Evolutionary conservation across 2,329 filamentous ascomycete species (phyloP), one percentile per base, ranked within the genome.

Genomic region (Lecanicillium sp.): DNA sequence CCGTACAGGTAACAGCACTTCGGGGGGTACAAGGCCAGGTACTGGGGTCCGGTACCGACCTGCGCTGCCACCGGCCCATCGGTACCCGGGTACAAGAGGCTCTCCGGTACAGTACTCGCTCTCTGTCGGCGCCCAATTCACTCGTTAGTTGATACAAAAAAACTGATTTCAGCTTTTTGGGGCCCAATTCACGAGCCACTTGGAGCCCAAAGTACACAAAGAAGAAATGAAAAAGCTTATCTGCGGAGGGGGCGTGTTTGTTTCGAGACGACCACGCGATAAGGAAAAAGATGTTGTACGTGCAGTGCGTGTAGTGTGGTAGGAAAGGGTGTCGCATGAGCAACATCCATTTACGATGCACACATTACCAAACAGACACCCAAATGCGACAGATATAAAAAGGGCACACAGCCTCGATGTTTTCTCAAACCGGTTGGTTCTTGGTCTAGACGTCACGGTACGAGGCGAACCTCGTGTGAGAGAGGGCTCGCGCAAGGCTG

Each of bases 41-140:
- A 48, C 46, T 24, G 39, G 15, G 7, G 10, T 17, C 15, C 38
- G 24, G 46, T 48, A 48, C 46, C 24, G 17, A 10, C 30, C 5
- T 23, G 24, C 38, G 38, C 39, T 5, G 17, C 14, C 12, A 24
- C 39, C 37, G 46, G 46, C 37, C 32, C 46, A 48, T 48, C 39
- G 46, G 46, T 48, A 48, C 46, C 38, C 30, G 32, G 46, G 39
- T 48, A 48, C 46, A 41, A 35, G 20, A 24, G 15, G 12, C 14
- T 17, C 37, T 23, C 14, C 29, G 21, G 46, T 48, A 48, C 14
- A 43, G 23, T 11, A n/a, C 32, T 35, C 17, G 14, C 5, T 35
- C 17, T 35, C 32, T 6, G 14, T 5, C 32, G 5, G n/a, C n/a
- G n/a, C n/a, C n/a, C n/a, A n/a, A n/a, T n/a, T n/a, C n/a, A n/a